phyloP scores from a whole-genome alignment of 1,284 basidiomycete species.

The Cutaneotrichosporon arboriforme region DNA sequence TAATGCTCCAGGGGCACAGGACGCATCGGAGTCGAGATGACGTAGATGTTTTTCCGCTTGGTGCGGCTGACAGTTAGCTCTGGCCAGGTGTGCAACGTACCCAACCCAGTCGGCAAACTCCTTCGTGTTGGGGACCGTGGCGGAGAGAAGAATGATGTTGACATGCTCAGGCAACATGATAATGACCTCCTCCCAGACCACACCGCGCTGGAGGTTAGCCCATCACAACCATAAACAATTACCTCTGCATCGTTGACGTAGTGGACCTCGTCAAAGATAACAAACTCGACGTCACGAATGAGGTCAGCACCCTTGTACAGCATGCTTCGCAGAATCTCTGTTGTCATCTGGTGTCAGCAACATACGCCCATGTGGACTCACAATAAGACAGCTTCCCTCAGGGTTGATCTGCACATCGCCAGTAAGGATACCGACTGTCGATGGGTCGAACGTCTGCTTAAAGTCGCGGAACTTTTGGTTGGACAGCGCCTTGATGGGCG shows the following conservation, averaged over 20 bases:
- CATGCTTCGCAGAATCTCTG: slow-evolving; percentile 99
- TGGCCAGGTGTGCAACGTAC: slow-evolving; percentile 52
- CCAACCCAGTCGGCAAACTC: slow-evolving; percentile 99
- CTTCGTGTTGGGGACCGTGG: slow-evolving; percentile 96
- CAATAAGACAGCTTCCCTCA: slow-evolving; percentile 90
- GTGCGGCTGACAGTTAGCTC: slow-evolving; percentile 63
- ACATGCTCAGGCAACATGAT: slow-evolving; percentile 98
- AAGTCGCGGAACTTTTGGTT: slow-evolving; percentile 99
- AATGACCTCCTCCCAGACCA: slow-evolving; percentile 99
- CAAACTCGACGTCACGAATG: slow-evolving; percentile 97
- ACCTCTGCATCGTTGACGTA: slow-evolving; percentile 99
- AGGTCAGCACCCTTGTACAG: slow-evolving; percentile 97
- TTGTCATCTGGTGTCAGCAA: slow-evolving; percentile 63
- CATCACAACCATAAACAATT: slow-evolving; percentile 16
- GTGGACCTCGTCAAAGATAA: slow-evolving; percentile 99
- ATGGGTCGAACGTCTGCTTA: slow-evolving; percentile 88
- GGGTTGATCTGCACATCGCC: slow-evolving; percentile 99
- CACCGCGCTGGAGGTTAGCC: slow-evolving; percentile 67
- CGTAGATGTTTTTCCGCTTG: slow-evolving; percentile 99
- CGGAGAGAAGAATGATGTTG: slow-evolving; percentile 92
- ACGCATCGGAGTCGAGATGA: slow-evolving; percentile 92
- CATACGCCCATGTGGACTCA: slow-evolving; percentile 29
- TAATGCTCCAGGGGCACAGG: slow-evolving; percentile 97
- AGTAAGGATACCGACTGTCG: slow-evolving; percentile 91
- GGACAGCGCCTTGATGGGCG: slow-evolving; percentile 96